Percentiles rank a stretch among this genome's conserved stretches.
phyloP scores from a whole-genome alignment of 768 basidiomycete species.

The Megacollybia marginata region DNA sequence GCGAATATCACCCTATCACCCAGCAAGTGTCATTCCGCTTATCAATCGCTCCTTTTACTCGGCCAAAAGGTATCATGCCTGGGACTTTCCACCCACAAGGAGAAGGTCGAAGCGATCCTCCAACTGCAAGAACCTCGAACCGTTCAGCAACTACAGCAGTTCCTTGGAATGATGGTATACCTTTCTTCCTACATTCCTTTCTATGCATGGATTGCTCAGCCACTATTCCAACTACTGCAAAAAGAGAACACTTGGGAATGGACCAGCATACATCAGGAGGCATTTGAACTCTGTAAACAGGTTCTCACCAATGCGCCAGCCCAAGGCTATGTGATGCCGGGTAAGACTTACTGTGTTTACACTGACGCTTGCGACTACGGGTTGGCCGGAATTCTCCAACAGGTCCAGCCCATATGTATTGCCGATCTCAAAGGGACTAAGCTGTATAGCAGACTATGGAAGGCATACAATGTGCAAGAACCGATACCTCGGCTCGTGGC shows the following conservation, averaged over 20 bases:
- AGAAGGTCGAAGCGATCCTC: background rate
- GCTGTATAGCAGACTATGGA: conserved; percentile 14
- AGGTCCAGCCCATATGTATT: conserved; percentile 26
- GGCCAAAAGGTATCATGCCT: too few species aligned
- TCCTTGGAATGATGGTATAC: too few species aligned
- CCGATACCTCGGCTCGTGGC: conserved; percentile 16
- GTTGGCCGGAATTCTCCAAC: conserved; percentile 20
- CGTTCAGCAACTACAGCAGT: too few species aligned
- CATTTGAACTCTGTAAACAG: too few species aligned
- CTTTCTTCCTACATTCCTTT: too few species aligned
- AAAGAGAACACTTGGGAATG: background rate
- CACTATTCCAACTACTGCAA: background rate
- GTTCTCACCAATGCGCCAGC: background rate
- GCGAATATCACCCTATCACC: background rate
- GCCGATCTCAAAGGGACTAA: conserved; percentile 23
- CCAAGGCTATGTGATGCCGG: conserved; percentile 15
- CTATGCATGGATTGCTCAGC: too few species aligned
- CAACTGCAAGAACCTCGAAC: background rate
- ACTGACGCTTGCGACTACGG: too few species aligned
- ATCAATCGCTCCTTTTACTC: background rate
- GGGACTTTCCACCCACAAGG: too few species aligned
- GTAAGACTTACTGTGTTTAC: too few species aligned
- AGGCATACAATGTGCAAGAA: conserved; percentile 12
- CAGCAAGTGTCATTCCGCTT: background rate
- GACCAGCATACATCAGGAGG: too few species aligned